Conservation (phyloP, 2,329 filamentous ascomycete species). For the Beauveria sp. region DNA sequence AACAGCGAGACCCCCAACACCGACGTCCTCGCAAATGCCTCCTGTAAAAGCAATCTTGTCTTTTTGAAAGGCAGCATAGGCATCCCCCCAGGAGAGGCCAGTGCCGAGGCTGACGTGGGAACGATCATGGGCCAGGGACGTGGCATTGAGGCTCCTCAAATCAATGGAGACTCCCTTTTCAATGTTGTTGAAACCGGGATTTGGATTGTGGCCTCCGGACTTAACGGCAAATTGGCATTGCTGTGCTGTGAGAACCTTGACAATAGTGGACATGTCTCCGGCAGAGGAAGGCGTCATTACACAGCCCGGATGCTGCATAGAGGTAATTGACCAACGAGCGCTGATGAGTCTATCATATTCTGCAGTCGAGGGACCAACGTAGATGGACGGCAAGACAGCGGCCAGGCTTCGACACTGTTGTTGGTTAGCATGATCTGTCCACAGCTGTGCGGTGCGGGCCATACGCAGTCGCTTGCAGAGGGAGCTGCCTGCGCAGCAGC, state of each 20-base stretch:
- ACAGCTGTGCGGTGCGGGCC: background rate
- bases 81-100: constrained; percentile 34
- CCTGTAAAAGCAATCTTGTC: constrained; percentile 31
- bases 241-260: constrained; percentile 9
- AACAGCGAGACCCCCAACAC: constrained; percentile 37
- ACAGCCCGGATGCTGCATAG: constrained; percentile 11
- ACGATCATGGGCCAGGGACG: constrained; percentile 25
- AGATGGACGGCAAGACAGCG: background rate
- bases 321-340: constrained; percentile 8
- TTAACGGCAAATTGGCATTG: constrained; percentile 36
- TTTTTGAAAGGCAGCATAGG: constrained; percentile 31
- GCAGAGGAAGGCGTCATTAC: constrained; percentile 4
- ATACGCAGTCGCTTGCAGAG: background rate
- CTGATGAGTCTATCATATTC: constrained; percentile 4
- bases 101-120: constrained; percentile 31
- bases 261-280: constrained; percentile 2
- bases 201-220: constrained; percentile 40
- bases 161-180: constrained; percentile 31
- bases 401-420: constrained; percentile 7
- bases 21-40: constrained; percentile 31
- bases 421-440: background rate
- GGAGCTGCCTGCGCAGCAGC: background rate
- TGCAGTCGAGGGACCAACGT: constrained; percentile 1
- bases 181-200: constrained; percentile 33
- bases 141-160: constrained; percentile 28